Evolutionary conservation across 768 basidiomycete genomes (phyloP).

Genomic region (Artomyces pyxidatus): DNA sequence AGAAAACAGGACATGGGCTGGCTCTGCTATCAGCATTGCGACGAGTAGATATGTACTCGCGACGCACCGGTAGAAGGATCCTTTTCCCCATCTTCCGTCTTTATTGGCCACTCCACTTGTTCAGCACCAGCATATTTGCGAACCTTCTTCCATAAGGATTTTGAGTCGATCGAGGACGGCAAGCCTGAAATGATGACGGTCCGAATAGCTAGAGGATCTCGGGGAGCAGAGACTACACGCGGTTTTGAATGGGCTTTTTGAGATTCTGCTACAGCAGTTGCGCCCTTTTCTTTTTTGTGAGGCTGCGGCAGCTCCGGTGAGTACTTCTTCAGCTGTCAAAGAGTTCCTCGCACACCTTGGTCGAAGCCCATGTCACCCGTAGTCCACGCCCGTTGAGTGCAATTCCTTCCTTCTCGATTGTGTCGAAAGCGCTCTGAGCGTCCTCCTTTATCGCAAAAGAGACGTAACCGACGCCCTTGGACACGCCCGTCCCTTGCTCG

Average conservation of each 20-base stretch:
- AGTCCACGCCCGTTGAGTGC: constrained; percentile 59
- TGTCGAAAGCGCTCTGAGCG: constrained; percentile 65
- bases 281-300: constrained; percentile 3
- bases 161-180: constrained; percentile 52
- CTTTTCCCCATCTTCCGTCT: constrained; percentile 32
- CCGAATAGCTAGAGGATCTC: constrained; percentile 78
- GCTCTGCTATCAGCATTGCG: background rate
- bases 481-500: constrained; percentile 62
- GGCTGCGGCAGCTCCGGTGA: constrained; percentile 3
- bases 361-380: constrained; percentile 73
- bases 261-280: background rate
- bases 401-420: constrained; percentile 58
- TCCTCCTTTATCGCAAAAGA: constrained; percentile 87
- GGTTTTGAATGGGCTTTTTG: constrained; percentile 28
- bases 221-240: constrained; percentile 21
- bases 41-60: background rate
- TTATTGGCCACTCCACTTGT: constrained; percentile 63
- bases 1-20: constrained; percentile 69
- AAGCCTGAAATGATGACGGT: constrained; percentile 76
- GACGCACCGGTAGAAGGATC: constrained; percentile 45
- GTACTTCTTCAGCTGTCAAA: background rate
- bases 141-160: constrained; percentile 76
- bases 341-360: constrained; percentile 55
- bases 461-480: constrained; percentile 96
- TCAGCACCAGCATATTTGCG: constrained; percentile 74